phyloP scores from a whole-genome alignment of 331 rosid species.

The Phaseolus coccineus region DNA sequence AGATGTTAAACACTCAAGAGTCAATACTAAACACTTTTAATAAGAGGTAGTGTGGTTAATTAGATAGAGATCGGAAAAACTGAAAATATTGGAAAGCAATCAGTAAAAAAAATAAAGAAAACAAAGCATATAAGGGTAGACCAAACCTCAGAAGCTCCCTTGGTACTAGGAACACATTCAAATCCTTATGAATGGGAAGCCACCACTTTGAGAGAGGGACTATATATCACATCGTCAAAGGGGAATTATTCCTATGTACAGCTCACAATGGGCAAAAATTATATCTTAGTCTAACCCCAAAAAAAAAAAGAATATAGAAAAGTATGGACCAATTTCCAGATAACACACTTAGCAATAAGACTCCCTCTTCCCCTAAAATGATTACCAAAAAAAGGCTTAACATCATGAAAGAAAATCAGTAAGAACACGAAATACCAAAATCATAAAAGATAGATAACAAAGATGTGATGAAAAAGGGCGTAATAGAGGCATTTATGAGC shows the following conservation, averaged over 20 bases:
- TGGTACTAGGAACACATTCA: background rate
- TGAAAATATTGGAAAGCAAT: background rate
- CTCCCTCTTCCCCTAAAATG: background rate
- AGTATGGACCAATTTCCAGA: background rate
- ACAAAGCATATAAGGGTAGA: background rate
- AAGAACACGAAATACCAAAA: background rate
- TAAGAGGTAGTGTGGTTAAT: background rate
- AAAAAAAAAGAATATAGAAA: background rate
- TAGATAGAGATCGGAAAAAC: background rate
- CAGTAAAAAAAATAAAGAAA: background rate
- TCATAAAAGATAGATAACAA: background rate
- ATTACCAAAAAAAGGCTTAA: conserved; percentile 1
- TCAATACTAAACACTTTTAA: background rate
- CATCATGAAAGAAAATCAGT: background rate
- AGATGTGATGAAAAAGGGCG: background rate
- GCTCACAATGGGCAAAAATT: background rate
- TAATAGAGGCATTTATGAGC: background rate
- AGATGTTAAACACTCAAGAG: background rate
- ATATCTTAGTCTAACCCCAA: background rate
- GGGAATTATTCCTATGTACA: background rate
- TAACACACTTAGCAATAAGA: background rate
- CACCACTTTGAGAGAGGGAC: background rate
- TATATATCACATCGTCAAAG: background rate
- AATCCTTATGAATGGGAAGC: background rate
- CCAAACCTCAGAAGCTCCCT: background rate